These are phyloP conservation scores for Serendipita sp. DNA, from an alignment of 768 basidiomycete species.

Conservation along the genomic window DNA sequence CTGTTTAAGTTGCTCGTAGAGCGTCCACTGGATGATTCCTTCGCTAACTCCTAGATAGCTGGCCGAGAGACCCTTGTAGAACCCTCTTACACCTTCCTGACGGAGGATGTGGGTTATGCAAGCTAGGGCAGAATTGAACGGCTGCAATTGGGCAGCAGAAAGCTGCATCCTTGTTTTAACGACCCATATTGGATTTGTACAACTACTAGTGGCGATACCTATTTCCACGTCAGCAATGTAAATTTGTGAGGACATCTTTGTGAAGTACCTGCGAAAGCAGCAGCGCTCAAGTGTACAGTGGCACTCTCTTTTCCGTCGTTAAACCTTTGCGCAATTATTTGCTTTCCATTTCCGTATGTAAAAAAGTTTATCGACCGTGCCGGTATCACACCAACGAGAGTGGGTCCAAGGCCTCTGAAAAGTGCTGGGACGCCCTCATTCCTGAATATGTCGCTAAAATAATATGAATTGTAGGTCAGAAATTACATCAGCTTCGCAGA, in stretches of 20 bases:
- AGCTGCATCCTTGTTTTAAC: constrained; percentile 94
- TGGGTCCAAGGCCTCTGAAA: constrained; percentile 90
- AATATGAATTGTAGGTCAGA: not conserved
- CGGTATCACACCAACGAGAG: constrained; percentile 85
- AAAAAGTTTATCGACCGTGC: constrained; percentile 97
- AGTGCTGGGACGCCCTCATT: constrained; percentile 79
- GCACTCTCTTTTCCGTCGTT: constrained; percentile 69
- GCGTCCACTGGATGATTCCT: constrained; percentile 90
- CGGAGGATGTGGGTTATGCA: constrained; percentile 60
- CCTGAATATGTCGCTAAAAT: constrained; percentile 64
- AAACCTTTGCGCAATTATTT: constrained; percentile 67
- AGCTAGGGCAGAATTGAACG: constrained; percentile 5
- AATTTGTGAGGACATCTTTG: not conserved
- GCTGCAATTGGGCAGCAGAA: constrained; percentile 23
- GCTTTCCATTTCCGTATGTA: constrained; percentile 94
- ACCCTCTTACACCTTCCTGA: constrained; percentile 70
- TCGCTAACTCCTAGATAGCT: constrained; percentile 94
- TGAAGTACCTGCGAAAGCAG: constrained; percentile 44
- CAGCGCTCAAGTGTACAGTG: constrained; percentile 71
- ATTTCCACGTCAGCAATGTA: not conserved
- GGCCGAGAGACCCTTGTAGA: constrained; percentile 91
- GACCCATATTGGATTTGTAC: constrained; percentile 98
- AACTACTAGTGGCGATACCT: constrained; percentile 74
- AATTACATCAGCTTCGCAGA: no score
- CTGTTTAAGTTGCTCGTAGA: constrained; percentile 88